These are phyloP conservation scores for Diospyros kaki DNA, from an alignment of 148 eudicot species.

Conservation along the genomic window DNA sequence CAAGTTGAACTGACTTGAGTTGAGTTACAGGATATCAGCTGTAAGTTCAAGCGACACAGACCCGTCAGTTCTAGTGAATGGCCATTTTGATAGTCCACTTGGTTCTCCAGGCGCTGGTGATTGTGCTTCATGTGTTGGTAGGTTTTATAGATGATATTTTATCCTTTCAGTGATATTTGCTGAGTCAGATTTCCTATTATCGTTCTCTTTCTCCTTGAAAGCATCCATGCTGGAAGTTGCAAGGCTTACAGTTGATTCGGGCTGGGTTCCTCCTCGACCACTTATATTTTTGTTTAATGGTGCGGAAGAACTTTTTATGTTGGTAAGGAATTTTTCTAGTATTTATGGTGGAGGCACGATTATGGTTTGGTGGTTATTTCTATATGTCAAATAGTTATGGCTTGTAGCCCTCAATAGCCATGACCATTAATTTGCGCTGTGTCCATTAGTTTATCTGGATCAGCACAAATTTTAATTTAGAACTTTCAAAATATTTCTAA, in stretches of 20 bases:
- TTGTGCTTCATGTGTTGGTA: slow-evolving; percentile 99
- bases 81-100: slow-evolving; percentile 86
- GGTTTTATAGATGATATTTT: slow-evolving; percentile 13
- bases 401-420: too few species aligned
- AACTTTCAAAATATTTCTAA: not conserved
- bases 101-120: slow-evolving; percentile 96
- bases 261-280: slow-evolving; percentile 81
- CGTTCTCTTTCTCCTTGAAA: slow-evolving; percentile 24
- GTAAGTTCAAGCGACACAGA: slow-evolving; percentile 56
- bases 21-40: slow-evolving; percentile 66
- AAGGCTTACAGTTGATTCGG: slow-evolving; percentile 78
- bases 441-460: not conserved
- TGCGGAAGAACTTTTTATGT: slow-evolving; percentile 96
- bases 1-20: slow-evolving; percentile 14
- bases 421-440: not conserved
- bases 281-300: slow-evolving; percentile 94
- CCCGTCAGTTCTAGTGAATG: slow-evolving; percentile 82
- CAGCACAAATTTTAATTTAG: not conserved
- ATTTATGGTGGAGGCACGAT: not conserved
- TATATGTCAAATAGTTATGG: not conserved
- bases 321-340: slow-evolving; percentile 48
- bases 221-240: slow-evolving; percentile 93
- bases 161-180: slow-evolving; percentile 1
- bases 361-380: not conserved
- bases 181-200: slow-evolving; percentile 1